Evolutionary conservation across 257 asterid genomes (phyloP).

Genomic region (Salvia miltiorrhiza): DNA sequence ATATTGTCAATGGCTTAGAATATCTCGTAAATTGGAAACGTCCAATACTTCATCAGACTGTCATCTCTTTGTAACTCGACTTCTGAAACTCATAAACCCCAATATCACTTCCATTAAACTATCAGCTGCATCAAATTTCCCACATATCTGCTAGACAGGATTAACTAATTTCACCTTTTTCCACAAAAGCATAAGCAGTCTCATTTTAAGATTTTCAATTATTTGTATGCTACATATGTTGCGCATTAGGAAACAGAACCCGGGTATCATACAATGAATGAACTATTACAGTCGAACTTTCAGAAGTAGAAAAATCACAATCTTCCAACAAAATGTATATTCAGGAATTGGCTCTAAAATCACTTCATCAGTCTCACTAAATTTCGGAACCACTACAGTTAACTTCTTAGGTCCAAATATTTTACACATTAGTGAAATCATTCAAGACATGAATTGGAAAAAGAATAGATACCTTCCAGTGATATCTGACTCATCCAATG

Average conservation of each 20-base stretch:
- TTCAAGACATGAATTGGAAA: conserved; percentile 2
- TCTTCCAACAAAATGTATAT: neutral
- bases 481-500: conserved; percentile 39
- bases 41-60: conserved; percentile 1
- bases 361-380: conserved; percentile 5
- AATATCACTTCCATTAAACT: neutral
- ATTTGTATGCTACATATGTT: neutral
- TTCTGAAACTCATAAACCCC: conserved; percentile 13
- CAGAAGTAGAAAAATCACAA: neutral
- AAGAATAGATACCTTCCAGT: conserved; percentile 51
- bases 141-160: neutral
- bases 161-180: conserved; percentile 2
- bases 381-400: conserved; percentile 12
- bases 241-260: conserved; percentile 13
- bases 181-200: conserved; percentile 2
- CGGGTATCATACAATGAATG: neutral
- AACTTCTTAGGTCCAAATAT: conserved; percentile 8
- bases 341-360: neutral
- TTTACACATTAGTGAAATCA: neutral
- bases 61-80: neutral
- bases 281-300: neutral
- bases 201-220: conserved; percentile 3
- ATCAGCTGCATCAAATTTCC: conserved; percentile 12
- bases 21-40: neutral
- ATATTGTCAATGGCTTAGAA: neutral